Base-by-base conservation (phyloP, 306 rosid genomes). In the Inga oerstediana region DNA sequence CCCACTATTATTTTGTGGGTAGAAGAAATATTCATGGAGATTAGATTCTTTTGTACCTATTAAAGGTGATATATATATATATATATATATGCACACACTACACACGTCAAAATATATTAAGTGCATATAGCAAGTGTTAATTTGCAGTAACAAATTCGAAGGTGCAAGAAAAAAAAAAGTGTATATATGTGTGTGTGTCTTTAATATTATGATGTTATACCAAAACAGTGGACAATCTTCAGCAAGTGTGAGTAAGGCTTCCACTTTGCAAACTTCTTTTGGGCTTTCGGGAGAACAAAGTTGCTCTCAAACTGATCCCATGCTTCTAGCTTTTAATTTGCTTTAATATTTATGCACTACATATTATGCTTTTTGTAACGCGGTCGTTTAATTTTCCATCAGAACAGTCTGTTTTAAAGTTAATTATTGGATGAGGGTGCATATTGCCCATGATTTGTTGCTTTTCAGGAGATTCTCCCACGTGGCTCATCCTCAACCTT, bases 181-280 rank as follows among this genome's bases (percentile, higher is more conserved):
- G 34, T 32, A 32, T 32, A 32, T 32, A 32, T 32, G 3, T 35
- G 39, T 37, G 43, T 39, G 24, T 0, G 8, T 8, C 0, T 3
- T 1, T 32, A 32, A 58, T 20, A 58, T 58, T 2, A 59, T 83
- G 45, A 61, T 68, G 82, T 80, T 66, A 70, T 66, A 70, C 84
- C 74, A 77, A 82, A 84, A 80, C 73, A 73, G 34, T 39, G 78
- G 79, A 39, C 74, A 79, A 65, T 78, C 75, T 58, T 75, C 46
- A 79, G 70, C 20, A 44, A 56, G 78, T 45, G 41, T 24, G 64
- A 24, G 64, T 43, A 64, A 58, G 61, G 34, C 71, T 64, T 66
- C 85, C 64, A 67, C 87, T 80, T 84, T 79, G 87, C 82, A 56
- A 74, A 67, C 35, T 82, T 20, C 27, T 39, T 56, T 56, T 20